These are phyloP conservation scores for Apium graveolens DNA, from an alignment of 129 eudicot genomes.

Conservation along the genomic window DNA sequence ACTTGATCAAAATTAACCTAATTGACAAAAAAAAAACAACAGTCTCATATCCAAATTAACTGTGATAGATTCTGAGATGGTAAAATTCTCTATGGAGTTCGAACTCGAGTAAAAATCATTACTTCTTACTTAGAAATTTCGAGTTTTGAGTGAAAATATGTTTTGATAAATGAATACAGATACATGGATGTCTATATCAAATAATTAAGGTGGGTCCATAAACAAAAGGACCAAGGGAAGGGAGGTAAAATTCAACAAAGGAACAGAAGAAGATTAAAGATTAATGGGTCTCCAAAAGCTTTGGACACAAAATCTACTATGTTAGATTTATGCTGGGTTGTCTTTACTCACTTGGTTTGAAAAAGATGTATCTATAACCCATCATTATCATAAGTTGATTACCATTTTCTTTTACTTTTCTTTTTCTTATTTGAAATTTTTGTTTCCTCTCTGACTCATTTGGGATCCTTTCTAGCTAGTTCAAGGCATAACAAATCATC, in stretches of 20 bases:
- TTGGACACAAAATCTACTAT: slow-evolving; percentile 2
- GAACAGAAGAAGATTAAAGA: neutral
- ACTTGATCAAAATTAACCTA: too few relatives aligned
- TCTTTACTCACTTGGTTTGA: neutral
- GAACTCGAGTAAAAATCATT: neutral
- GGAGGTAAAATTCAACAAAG: neutral
- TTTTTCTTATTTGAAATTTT: neutral
- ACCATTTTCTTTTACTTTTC: neutral
- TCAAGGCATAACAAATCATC: too few relatives aligned
- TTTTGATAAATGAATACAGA: neutral
- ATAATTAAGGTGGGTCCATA: neutral
- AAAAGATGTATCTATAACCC: neutral
- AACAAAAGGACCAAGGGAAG: neutral
- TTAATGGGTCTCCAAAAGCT: slow-evolving; percentile 6
- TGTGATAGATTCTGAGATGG: too few relatives aligned
- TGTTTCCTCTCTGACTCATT: neutral
- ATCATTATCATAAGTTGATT: neutral
- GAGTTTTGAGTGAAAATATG: too few relatives aligned
- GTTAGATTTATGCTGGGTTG: slow-evolving; percentile 4
- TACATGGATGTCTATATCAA: neutral
- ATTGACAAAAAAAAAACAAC: too few relatives aligned
- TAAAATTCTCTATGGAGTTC: neutral
- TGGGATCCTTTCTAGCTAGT: neutral
- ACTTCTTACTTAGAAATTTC: too few relatives aligned
- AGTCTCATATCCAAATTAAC: too few relatives aligned